Base-by-base conservation (phyloP, 495 filamentous ascomycete genomes). In the Penicillium macrosclerotiorum region DNA sequence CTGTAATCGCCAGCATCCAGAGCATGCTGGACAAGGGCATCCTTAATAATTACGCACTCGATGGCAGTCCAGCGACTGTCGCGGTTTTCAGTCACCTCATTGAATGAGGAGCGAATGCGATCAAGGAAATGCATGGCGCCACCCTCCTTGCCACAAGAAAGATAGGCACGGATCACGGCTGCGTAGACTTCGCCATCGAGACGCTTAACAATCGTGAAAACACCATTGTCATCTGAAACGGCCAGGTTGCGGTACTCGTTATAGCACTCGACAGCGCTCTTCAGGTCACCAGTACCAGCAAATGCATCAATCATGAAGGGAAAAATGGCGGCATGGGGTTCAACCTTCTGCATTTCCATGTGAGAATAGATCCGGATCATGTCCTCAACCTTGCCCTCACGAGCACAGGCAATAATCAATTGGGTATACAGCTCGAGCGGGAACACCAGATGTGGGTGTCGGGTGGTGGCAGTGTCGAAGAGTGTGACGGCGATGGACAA, bases 291-390 rank as follows among this genome's bases (percentile, higher is more conserved):
- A 4, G 76, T 76, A 22, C 77, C 77, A 33, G 86, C 90, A 59
- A 96, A 97, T 0, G 89, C 90, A 29, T 87, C 80, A 57, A 98
- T 97, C 88, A 98, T 95, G 11, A 82, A 77, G 2, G 89, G 82
- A 67, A 95, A 96, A 25, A 90, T 90, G 30, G 84, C 81, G 14
- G 88, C 83, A 48, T 80, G 81, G 0, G 92, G 87, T 11, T 75
- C 76, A 17, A 90, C 77, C 42, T 80, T 82, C 42, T 78, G 80
- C 32, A 74, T 64, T 62, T 96, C 90, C 88, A 96, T 91, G 61
- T 97, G 89, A 41, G 82, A 81, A 62, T 91, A 95, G 12, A 96
- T 70, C 24, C 82, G 80, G 38, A 93, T 78, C 93, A 97, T 96
- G 47, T 93, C 89, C 18, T 86, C 81, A 2, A 94, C 75, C 23